Evolutionary conservation across 164 flowering plant genomes (phyloP).

Genomic region (Kingdonia uniflora): DNA sequence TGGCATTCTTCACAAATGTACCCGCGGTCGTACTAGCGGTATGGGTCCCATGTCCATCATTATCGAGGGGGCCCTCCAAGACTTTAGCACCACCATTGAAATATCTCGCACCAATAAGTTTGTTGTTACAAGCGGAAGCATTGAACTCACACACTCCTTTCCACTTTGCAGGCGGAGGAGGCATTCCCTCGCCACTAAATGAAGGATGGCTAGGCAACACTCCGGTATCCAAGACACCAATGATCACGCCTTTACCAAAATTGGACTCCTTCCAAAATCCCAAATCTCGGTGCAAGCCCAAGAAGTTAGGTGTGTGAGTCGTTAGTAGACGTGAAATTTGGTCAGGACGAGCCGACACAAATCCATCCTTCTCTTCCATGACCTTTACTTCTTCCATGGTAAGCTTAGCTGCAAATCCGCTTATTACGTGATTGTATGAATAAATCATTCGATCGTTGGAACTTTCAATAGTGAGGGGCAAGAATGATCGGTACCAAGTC

Average conservation of each 20-base stretch:
- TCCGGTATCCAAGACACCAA: constrained; percentile 40
- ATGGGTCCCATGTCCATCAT: constrained; percentile 49
- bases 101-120: constrained; percentile 40
- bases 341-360: constrained; percentile 15
- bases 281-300: constrained; percentile 26
- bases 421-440: constrained; percentile 14
- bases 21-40: constrained; percentile 48
- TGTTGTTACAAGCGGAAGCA: constrained; percentile 28
- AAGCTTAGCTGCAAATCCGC: constrained; percentile 23
- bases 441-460: constrained; percentile 6
- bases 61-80: constrained; percentile 21
- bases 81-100: constrained; percentile 14
- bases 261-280: constrained; percentile 38
- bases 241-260: constrained; percentile 35
- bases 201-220: constrained; percentile 38
- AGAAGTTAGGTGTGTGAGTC: constrained; percentile 19
- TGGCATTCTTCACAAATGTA: constrained; percentile 24
- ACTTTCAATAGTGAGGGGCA: neutral
- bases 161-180: constrained; percentile 44
- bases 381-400: constrained; percentile 12
- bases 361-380: constrained; percentile 15
- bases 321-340: constrained; percentile 11
- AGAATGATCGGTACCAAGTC: constrained; percentile 21
- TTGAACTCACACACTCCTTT: constrained; percentile 31
- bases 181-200: constrained; percentile 32